phyloP scores from a whole-genome alignment of 208 protist genomes.

The Leishmania lainsoni region DNA sequence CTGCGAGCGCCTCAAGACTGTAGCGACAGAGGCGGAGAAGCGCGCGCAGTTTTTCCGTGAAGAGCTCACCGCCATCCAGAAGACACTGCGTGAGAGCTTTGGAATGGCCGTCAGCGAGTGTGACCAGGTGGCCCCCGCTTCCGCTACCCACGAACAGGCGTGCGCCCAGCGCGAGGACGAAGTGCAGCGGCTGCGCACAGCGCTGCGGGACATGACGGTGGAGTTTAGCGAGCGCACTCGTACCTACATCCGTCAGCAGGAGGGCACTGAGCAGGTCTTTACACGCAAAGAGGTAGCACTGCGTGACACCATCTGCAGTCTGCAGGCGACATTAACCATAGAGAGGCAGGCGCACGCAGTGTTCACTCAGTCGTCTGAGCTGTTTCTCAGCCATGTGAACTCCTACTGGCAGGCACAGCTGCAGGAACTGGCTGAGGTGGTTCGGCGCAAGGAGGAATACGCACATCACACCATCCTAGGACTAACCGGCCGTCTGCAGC shows the following conservation, averaged over 20 bases:
- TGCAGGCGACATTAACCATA: constrained; percentile 20
- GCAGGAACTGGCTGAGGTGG: background rate
- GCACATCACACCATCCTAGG: constrained; percentile 5
- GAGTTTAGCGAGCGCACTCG: constrained; percentile 65
- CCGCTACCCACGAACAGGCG: constrained; percentile 1
- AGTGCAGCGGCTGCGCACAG: constrained; percentile 35
- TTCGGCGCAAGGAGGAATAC: constrained; percentile 18
- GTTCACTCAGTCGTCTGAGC: background rate
- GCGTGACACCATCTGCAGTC: constrained; percentile 8
- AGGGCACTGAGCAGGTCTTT: constrained; percentile 44
- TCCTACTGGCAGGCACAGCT: constrained; percentile 16
- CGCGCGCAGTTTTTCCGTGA: constrained; percentile 30
- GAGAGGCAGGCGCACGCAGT: background rate
- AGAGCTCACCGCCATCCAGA: constrained; percentile 26
- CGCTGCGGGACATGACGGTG: constrained; percentile 55
- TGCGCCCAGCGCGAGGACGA: constrained; percentile 42
- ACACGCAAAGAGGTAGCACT: constrained; percentile 36
- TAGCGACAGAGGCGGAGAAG: constrained; percentile 14
- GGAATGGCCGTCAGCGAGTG: constrained; percentile 10
- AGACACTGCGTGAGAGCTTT: constrained; percentile 15
- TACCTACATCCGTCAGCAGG: constrained; percentile 64
- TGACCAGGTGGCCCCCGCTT: background rate
- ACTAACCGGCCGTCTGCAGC: constrained; percentile 24
- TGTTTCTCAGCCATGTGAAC: constrained; percentile 1
- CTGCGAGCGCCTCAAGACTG: background rate